These are phyloP conservation scores for Xylariaceae sp. DNA, from an alignment of 2,329 filamentous ascomycete species.

Conservation along the genomic window DNA sequence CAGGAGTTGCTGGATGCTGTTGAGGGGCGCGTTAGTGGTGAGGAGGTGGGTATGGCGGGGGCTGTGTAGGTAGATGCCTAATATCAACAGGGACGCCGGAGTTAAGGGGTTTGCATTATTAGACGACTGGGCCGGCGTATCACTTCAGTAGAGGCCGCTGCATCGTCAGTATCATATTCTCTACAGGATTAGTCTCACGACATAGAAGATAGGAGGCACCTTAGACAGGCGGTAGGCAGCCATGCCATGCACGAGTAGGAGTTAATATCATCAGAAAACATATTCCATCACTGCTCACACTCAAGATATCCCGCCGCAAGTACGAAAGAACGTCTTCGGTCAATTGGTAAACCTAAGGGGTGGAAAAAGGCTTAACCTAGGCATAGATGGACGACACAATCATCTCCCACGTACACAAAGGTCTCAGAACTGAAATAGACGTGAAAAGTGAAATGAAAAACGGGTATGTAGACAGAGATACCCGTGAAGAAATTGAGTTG, in stretches of 20 bases:
- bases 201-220: background rate
- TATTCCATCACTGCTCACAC: background rate
- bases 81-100: background rate
- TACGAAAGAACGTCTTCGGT: background rate
- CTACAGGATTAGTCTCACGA: background rate
- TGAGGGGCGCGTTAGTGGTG: constrained; percentile 14
- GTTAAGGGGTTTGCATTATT: background rate
- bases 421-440: too few species aligned
- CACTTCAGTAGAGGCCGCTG: too few species aligned
- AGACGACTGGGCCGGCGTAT: too few species aligned
- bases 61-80: constrained; percentile 23
- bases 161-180: too few species aligned
- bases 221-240: too few species aligned
- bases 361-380: too few species aligned
- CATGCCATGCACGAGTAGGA: background rate
- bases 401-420: too few species aligned
- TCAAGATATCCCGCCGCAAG: background rate
- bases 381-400: too few species aligned
- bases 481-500: too few species aligned
- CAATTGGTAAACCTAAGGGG: background rate
- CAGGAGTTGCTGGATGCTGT: constrained; percentile 38
- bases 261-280: background rate
- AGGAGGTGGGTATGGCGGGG: constrained; percentile 12
- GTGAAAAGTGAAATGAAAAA: too few species aligned
- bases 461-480: too few species aligned